Percentiles rank a stretch among this genome's conserved stretches.
phyloP scores from a whole-genome alignment of 441 rosid genomes.

The Melastoma candidum region DNA sequence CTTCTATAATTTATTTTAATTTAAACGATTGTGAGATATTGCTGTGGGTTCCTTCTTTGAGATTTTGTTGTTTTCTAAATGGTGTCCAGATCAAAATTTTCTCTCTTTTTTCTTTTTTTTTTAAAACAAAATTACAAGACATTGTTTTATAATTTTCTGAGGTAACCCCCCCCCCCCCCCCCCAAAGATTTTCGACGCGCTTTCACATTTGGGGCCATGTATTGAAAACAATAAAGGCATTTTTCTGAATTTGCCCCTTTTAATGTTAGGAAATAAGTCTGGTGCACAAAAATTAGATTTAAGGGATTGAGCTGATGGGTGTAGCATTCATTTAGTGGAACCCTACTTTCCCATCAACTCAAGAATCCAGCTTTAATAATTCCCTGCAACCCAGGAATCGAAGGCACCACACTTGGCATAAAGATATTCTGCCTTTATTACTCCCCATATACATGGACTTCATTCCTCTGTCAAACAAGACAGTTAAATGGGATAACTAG shows the following conservation, averaged over 20 bases:
- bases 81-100: too few relatives aligned
- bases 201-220: conserved; percentile 43
- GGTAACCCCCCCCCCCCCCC: conserved; percentile 39
- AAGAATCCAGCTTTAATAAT: conserved; percentile 15
- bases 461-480: conserved; percentile 1
- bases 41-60: background rate
- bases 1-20: conserved; percentile 1
- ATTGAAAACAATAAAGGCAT: conserved; percentile 26
- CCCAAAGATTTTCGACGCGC: conserved; percentile 31
- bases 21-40: conserved; percentile 1
- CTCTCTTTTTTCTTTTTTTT: background rate
- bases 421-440: conserved; percentile 11
- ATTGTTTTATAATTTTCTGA: conserved; percentile 37
- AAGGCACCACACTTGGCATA: conserved; percentile 17
- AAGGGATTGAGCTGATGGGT: conserved; percentile 1
- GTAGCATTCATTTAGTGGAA: conserved; percentile 13
- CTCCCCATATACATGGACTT: background rate
- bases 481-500: background rate
- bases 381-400: conserved; percentile 18
- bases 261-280: background rate
- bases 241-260: conserved; percentile 19
- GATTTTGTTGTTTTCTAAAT: background rate
- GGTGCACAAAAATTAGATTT: conserved; percentile 10
- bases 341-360: conserved; percentile 16
- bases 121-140: conserved; percentile 8